Evolutionary conservation across 192 early-diverging fungal species (phyloP).

Genomic region (Coemansia sp.): DNA sequence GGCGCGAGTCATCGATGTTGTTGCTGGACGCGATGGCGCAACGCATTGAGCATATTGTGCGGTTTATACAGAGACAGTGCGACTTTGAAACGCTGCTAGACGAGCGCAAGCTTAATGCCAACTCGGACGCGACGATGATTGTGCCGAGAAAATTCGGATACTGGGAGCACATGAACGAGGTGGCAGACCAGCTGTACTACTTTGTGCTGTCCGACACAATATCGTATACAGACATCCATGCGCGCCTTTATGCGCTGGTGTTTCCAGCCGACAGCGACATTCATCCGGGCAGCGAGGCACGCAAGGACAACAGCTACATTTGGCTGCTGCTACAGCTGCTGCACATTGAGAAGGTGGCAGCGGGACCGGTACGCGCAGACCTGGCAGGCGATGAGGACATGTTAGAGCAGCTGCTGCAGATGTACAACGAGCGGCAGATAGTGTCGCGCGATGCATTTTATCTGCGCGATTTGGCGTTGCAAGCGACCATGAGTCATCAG

Average conservation of each 20-base stretch:
- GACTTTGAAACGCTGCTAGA: constrained; percentile 52
- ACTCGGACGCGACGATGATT: constrained; percentile 56
- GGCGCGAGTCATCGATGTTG: constrained; percentile 33
- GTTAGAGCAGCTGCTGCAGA: constrained; percentile 63
- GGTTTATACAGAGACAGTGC: constrained; percentile 49
- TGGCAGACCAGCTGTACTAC: constrained; percentile 72
- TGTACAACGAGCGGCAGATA: constrained; percentile 75
- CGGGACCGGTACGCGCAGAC: constrained; percentile 61
- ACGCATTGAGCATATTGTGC: constrained; percentile 36
- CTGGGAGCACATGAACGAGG: constrained; percentile 73
- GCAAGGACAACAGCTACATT: constrained; percentile 70
- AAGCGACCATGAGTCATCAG: constrained; percentile 67
- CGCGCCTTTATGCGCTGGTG: constrained; percentile 57
- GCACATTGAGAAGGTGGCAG: constrained; percentile 64
- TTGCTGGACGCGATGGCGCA: constrained; percentile 48
- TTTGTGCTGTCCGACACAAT: constrained; percentile 61
- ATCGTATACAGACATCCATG: constrained; percentile 57
- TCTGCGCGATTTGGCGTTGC: constrained; percentile 70
- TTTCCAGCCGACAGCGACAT: constrained; percentile 56
- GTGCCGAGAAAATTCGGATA: constrained; percentile 66
- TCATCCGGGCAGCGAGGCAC: constrained; percentile 38
- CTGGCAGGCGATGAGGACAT: constrained; percentile 67
- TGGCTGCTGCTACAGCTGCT: constrained; percentile 71
- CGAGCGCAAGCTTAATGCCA: constrained; percentile 33
- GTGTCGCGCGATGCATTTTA: constrained; percentile 70